A percentile compares a stretch with the other conserved stretches of the same genome.
Evolutionary conservation across 306 rosid genomes (phyloP).

Genomic region (Cicer chorassanicum): DNA sequence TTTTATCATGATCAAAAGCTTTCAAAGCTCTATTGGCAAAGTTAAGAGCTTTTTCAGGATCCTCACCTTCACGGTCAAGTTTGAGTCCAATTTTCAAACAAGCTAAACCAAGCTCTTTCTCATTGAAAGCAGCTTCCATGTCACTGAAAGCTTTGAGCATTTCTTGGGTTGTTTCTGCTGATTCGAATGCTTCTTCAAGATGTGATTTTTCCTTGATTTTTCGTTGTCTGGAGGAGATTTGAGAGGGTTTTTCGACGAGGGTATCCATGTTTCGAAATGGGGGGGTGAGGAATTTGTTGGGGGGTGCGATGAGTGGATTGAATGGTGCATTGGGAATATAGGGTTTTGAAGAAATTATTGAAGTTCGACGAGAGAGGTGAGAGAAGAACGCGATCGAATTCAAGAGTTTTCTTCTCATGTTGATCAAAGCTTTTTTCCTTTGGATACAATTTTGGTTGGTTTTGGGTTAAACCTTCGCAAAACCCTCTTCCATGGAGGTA

Average conservation of each 20-base stretch:
- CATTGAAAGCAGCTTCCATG: slow-evolving; percentile 71
- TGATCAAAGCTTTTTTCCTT: background rate
- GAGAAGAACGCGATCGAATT: slow-evolving; percentile 53
- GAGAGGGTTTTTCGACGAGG: slow-evolving; percentile 57
- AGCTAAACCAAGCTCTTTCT: slow-evolving; percentile 80
- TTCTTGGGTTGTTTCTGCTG: slow-evolving; percentile 63
- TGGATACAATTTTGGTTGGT: background rate
- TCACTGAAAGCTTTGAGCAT: slow-evolving; percentile 70
- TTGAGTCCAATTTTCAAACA: slow-evolving; percentile 80
- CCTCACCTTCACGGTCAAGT: slow-evolving; percentile 88
- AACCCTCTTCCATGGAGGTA: slow-evolving; percentile 52
- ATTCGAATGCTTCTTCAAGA: slow-evolving; percentile 85
- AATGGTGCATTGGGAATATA: slow-evolving; percentile 42
- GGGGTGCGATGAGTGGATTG: slow-evolving; percentile 53
- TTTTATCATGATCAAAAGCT: slow-evolving; percentile 64
- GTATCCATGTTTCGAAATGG: slow-evolving; percentile 65
- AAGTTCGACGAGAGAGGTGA: slow-evolving; percentile 54
- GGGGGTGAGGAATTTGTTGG: slow-evolving; percentile 48
- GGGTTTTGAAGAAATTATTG: slow-evolving; percentile 22
- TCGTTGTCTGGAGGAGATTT: slow-evolving; percentile 67
- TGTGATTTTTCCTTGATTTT: slow-evolving; percentile 63
- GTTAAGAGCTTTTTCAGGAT: slow-evolving; percentile 70
- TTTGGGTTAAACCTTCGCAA: slow-evolving; percentile 53
- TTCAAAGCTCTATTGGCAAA: slow-evolving; percentile 75
- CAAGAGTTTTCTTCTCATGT: slow-evolving; percentile 68